Percentiles rank a stretch among this genome's conserved stretches.
phyloP scores from a whole-genome alignment of 1,139 yeast genomes.

The Yamadazyma diospyri region DNA sequence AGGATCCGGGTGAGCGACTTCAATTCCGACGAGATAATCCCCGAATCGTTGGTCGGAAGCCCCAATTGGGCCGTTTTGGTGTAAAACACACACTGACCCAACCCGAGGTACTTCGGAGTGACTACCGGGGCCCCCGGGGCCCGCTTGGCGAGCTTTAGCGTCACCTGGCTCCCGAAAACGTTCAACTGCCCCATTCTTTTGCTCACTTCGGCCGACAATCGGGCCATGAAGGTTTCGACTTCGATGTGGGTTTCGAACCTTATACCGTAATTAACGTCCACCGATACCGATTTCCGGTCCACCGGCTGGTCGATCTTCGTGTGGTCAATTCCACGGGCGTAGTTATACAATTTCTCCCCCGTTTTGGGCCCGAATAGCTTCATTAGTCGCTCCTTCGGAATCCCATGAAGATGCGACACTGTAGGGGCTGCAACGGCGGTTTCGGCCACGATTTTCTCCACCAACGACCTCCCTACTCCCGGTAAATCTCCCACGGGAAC shows the following conservation, averaged over 20 bases:
- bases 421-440: constrained; percentile 12
- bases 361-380: constrained; percentile 62
- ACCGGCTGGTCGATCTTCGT: constrained; percentile 50
- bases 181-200: constrained; percentile 46
- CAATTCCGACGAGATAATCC: constrained; percentile 58
- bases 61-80: constrained; percentile 64
- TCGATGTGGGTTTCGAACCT: constrained; percentile 61
- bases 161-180: constrained; percentile 53
- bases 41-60: constrained; percentile 58
- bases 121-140: constrained; percentile 64
- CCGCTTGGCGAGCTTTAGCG: constrained; percentile 63
- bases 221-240: constrained; percentile 58
- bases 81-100: constrained; percentile 71
- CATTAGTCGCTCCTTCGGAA: constrained; percentile 37
- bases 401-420: constrained; percentile 30
- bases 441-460: constrained; percentile 14
- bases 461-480: constrained; percentile 69
- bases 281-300: constrained; percentile 70
- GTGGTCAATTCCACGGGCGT: constrained; percentile 65
- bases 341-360: constrained; percentile 59
- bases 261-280: constrained; percentile 91
- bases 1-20: constrained; percentile 54
- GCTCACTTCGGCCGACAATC: constrained; percentile 59
- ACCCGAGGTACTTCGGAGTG: constrained; percentile 79
- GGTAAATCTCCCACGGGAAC: constrained; percentile 65